Evolutionary conservation across 225 moss, liverwort and hornwort species (phyloP).

Genomic region (Pseudoscleropodium purum): DNA sequence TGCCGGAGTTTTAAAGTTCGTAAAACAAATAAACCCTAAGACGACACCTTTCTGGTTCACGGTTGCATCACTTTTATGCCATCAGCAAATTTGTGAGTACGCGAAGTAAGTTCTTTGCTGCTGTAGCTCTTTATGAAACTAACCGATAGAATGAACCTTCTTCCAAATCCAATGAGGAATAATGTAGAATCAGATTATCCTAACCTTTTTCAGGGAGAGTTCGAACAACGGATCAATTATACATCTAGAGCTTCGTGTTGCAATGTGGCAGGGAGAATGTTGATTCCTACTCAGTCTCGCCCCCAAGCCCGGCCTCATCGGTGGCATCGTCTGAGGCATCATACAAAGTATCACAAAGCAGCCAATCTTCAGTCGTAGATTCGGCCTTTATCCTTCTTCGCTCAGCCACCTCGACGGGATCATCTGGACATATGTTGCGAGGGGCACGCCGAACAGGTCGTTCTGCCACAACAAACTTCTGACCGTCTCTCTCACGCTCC

Average conservation of each 20-base stretch:
- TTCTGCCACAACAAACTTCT: constrained; percentile 90
- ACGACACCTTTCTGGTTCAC: neutral
- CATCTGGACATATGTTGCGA: constrained; percentile 56
- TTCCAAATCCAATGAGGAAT: constrained; percentile 6
- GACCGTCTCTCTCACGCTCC: constrained; percentile 81
- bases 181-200: constrained; percentile 4
- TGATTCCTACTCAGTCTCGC: constrained; percentile 15
- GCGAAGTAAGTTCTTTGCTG: neutral
- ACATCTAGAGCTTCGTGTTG: constrained; percentile 1
- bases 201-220: neutral
- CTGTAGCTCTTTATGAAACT: constrained; percentile 12
- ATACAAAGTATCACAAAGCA: constrained; percentile 57
- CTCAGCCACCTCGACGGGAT: constrained; percentile 57
- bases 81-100: constrained; percentile 1
- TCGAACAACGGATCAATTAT: neutral
- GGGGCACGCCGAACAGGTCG: constrained; percentile 69
- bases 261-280: neutral
- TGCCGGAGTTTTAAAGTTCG: constrained; percentile 1
- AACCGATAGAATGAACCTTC: constrained; percentile 21
- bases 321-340: constrained; percentile 42
- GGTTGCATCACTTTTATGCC: constrained; percentile 9
- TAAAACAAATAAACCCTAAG: neutral
- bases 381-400: constrained; percentile 56
- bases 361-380: constrained; percentile 52
- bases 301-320: constrained; percentile 24